These are phyloP conservation scores for Chimonanthus praecox DNA, from an alignment of 164 flowering plant species.

Conservation along the genomic window DNA sequence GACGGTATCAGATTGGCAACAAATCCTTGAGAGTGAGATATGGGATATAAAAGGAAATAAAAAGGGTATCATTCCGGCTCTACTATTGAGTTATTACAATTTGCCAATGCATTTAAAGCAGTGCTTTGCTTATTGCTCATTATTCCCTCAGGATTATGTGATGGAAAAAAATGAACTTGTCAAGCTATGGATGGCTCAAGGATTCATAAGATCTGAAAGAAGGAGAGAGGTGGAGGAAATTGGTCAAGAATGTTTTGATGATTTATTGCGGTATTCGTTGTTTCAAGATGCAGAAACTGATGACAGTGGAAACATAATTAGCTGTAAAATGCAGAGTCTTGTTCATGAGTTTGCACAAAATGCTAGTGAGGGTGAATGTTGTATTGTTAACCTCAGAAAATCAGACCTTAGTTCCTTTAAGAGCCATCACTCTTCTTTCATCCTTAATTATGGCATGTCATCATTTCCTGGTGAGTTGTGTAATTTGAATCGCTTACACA, in stretches of 20 bases:
- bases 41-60: constrained; percentile 10
- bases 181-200: constrained; percentile 19
- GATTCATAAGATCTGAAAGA: constrained; percentile 8
- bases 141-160: constrained; percentile 12
- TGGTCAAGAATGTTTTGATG: constrained; percentile 9
- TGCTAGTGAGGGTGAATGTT: not conserved
- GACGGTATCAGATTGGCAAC: constrained; percentile 9
- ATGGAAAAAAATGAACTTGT: constrained; percentile 11
- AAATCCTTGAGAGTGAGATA: constrained; percentile 7
- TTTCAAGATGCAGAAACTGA: not conserved
- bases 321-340: constrained; percentile 8
- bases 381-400: not conserved
- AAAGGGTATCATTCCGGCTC: constrained; percentile 8
- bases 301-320: not conserved
- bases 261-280: constrained; percentile 10
- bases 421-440: not conserved
- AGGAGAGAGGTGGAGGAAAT: constrained; percentile 10
- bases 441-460: not conserved
- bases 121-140: constrained; percentile 20
- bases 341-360: constrained; percentile 8
- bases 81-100: constrained; percentile 14
- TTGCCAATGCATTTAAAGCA: constrained; percentile 15
- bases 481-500: not conserved
- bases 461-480: not conserved
- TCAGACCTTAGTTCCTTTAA: not conserved